Base-by-base conservation (phyloP, 495 filamentous ascomycete genomes). In the Podospora didyma region DNA sequence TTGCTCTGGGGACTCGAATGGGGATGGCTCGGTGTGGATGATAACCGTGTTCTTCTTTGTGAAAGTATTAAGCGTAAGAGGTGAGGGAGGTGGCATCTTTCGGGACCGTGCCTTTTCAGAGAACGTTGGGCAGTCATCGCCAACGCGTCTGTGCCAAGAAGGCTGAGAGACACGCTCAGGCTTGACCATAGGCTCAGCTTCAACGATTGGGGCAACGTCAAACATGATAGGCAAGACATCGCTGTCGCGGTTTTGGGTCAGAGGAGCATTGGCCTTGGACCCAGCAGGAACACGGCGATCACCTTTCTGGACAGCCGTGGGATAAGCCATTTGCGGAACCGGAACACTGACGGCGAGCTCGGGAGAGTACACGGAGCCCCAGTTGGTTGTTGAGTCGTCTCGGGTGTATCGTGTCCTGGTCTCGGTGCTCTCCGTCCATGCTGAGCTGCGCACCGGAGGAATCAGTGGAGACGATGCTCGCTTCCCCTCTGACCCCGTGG, bases 81-180 rank as follows among this genome's bases (percentile, higher is more conserved):
- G 80, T 14, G 77, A 67, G 6, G 80, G 79, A 11, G 78, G 73
- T 10, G 75, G 69, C 69, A 77, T 75, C 54, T 75, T 76, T 14
- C 73, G 68, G 19, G 65, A 58, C 52, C 73, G 60, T 28, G 62
- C 56, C 59, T 63, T 68, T 14, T 68, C 66, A 5, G 79, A 82
- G 66, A 83, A 83, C 2, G 74, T 69, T 16, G 79, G 80, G 41
- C 77, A 76, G 12, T 77, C 71, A 20, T 83, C 79, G 20, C 80
- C 80, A 22, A 81, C 64, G 2, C 80, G 77, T 17, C 69, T 67
- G 62, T 82, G 79, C 71, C 77, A 82, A n/a, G 57, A 61, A 49
- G 55, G 53, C 28, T 68, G 52, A 17, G 67, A 55, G n/a, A 55
- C 31, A 31, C 54, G 31, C 50, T 63, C 51, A 59, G 57, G 56